Evolutionary conservation across 2,329 filamentous ascomycete species (phyloP).

Genomic region (Colletotrichum sp.): DNA sequence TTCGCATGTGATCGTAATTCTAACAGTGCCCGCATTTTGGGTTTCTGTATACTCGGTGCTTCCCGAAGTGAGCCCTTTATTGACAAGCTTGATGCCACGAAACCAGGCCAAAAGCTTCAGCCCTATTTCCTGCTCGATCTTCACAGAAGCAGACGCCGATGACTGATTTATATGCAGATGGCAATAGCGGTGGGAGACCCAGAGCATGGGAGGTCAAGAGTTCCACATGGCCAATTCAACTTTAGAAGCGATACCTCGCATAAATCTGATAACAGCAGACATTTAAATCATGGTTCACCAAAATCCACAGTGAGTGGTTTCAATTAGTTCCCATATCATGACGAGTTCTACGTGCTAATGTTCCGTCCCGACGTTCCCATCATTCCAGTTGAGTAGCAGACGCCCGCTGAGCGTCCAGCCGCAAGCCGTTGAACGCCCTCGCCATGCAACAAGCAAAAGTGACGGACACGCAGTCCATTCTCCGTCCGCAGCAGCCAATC

Average conservation of each 20-base stretch:
- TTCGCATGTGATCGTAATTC: neutral
- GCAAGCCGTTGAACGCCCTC: constrained; percentile 3
- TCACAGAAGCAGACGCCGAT: neutral
- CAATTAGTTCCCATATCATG: neutral
- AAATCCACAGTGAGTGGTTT: accelerated
- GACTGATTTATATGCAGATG: no score
- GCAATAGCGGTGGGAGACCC: no score
- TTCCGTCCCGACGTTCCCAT: neutral
- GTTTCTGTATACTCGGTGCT: no score
- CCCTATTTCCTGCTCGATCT: no score
- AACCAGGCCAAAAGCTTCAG: no score
- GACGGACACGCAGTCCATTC: neutral
- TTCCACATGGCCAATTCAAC: no score
- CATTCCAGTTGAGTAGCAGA: neutral
- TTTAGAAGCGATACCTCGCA: no score
- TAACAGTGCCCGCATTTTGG: accelerated
- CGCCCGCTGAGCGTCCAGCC: neutral
- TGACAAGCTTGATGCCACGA: no score
- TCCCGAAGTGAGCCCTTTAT: neutral
- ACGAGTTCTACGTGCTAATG: neutral
- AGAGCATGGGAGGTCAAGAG: no score
- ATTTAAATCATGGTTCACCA: neutral
- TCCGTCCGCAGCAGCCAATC: neutral
- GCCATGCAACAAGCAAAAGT: constrained; percentile 16
- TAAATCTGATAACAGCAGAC: no score